Conservation (phyloP, 2,329 filamentous ascomycete species). For the Graphilbum fragrans region DNA sequence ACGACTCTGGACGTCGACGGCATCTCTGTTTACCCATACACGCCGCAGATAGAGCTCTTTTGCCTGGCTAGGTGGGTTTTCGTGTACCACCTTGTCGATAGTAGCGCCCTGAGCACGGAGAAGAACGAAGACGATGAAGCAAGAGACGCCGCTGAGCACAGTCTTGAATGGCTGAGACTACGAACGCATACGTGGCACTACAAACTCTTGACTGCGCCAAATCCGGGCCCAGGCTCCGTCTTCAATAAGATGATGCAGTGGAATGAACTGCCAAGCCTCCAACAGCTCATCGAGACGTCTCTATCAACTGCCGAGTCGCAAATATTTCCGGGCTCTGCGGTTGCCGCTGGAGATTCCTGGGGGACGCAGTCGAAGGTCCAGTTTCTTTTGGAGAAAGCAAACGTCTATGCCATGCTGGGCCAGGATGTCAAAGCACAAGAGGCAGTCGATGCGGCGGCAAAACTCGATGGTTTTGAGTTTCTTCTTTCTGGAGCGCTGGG, state of each 20-base stretch:
- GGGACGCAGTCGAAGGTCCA: slow-evolving; percentile 43
- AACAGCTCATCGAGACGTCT: slow-evolving; percentile 31
- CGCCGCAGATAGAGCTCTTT: slow-evolving; percentile 74
- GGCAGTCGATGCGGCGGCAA: slow-evolving; percentile 56
- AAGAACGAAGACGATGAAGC: slow-evolving; percentile 15
- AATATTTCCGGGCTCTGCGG: slow-evolving; percentile 12
- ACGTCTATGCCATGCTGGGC: slow-evolving; percentile 74
- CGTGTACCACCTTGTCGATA: background rate
- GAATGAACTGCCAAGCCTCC: slow-evolving; percentile 46
- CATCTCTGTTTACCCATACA: slow-evolving; percentile 72
- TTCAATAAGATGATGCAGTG: slow-evolving; percentile 45
- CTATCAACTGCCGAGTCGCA: slow-evolving; percentile 28
- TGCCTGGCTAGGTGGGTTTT: slow-evolving; percentile 46
- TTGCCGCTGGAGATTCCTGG: slow-evolving; percentile 18
- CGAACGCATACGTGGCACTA: slow-evolving; percentile 61
- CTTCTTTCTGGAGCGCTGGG: slow-evolving; percentile 77
- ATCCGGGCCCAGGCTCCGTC: slow-evolving; percentile 37
- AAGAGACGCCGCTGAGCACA: slow-evolving; percentile 15
- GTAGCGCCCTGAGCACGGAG: background rate
- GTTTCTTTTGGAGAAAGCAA: slow-evolving; percentile 71
- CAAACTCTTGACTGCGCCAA: slow-evolving; percentile 46
- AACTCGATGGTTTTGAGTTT: slow-evolving; percentile 62
- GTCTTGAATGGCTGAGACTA: slow-evolving; percentile 50
- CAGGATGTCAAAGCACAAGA: slow-evolving; percentile 63
- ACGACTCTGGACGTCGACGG: slow-evolving; percentile 66